These are phyloP conservation scores for Hemileccinum rubropunctum DNA, from an alignment of 768 basidiomycete genomes.

Conservation along the genomic window DNA sequence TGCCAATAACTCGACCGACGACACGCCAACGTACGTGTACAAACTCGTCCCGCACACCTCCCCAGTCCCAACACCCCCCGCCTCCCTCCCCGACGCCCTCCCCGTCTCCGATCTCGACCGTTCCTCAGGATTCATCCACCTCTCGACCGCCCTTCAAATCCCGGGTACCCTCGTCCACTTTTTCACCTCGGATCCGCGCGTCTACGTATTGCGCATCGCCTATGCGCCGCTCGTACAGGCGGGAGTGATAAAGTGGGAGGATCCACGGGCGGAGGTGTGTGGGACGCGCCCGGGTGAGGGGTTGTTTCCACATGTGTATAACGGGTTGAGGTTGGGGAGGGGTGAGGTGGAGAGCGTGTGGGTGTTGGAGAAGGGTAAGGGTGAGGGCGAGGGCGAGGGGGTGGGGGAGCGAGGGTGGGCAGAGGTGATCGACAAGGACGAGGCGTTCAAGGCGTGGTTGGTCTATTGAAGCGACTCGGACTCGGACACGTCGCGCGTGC, in stretches of 20 bases:
- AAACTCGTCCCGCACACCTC: constrained; percentile 50
- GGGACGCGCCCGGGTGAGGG: constrained; percentile 45
- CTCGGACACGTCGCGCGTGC: too few relatives aligned
- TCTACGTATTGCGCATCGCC: constrained; percentile 44
- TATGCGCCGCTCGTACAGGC: constrained; percentile 37
- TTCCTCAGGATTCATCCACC: constrained; percentile 49
- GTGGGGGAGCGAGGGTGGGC: too few relatives aligned
- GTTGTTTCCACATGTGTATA: constrained; percentile 56
- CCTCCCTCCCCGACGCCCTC: constrained; percentile 41
- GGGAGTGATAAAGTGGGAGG: constrained; percentile 47
- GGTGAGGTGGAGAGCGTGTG: constrained; percentile 44
- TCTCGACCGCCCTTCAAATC: constrained; percentile 52
- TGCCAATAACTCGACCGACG: too few relatives aligned
- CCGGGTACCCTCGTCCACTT: constrained; percentile 46
- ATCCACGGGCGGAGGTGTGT: constrained; percentile 37
- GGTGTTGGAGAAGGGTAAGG: constrained; percentile 20
- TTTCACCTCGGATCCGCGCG: constrained; percentile 37
- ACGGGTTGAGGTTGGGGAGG: constrained; percentile 40
- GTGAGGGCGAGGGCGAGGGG: constrained; percentile 11
- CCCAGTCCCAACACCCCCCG: constrained; percentile 32
- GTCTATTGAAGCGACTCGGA: constrained; percentile 35
- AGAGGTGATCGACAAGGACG: constrained; percentile 18
- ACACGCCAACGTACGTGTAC: constrained; percentile 53
- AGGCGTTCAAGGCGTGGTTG: constrained; percentile 29
- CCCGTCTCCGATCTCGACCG: constrained; percentile 51